Evolutionary conservation across 805 yeast species (phyloP).

Genomic region (Wickerhamiella azyma): DNA sequence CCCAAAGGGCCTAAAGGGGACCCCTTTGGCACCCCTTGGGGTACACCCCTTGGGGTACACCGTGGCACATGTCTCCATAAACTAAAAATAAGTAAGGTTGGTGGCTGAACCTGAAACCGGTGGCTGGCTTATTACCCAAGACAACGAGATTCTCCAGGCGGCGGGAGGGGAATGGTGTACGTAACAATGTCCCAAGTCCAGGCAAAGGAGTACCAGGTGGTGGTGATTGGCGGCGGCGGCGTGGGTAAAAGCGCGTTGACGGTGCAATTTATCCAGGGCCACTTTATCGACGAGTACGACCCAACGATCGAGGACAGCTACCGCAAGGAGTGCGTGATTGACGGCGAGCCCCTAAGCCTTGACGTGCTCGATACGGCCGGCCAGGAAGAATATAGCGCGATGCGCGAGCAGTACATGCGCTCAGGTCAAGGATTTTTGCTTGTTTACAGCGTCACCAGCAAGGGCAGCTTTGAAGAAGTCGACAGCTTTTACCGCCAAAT

Average conservation of each 20-base stretch:
- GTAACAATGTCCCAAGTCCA: conserved; percentile 8
- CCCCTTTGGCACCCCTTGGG: too few species aligned
- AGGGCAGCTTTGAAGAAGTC: conserved; percentile 75
- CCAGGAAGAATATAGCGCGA: conserved; percentile 90
- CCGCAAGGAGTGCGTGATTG: conserved; percentile 76
- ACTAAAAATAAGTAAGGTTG: neutral
- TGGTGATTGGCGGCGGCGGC: conserved; percentile 97
- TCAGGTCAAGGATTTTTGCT: conserved; percentile 89
- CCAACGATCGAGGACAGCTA: conserved; percentile 77
- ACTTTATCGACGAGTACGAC: conserved; percentile 94
- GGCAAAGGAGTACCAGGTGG: conserved; percentile 67
- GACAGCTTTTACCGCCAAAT: conserved; percentile 67
- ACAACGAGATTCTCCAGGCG: neutral
- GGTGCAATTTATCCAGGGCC: conserved; percentile 85
- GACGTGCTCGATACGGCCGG: conserved; percentile 98
- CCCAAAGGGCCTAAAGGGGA: too few species aligned
- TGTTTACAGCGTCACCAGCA: conserved; percentile 74
- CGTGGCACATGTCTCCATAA: neutral
- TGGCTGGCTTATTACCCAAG: neutral
- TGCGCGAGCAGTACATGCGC: conserved; percentile 90
- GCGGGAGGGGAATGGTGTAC: neutral
- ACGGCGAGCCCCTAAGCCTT: conserved; percentile 58
- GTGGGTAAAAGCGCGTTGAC: conserved; percentile 97
- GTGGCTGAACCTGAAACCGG: neutral
- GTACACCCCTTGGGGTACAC: too few species aligned